These are phyloP conservation scores for Trifolium repens DNA, from an alignment of 306 rosid genomes.

Conservation along the genomic window DNA sequence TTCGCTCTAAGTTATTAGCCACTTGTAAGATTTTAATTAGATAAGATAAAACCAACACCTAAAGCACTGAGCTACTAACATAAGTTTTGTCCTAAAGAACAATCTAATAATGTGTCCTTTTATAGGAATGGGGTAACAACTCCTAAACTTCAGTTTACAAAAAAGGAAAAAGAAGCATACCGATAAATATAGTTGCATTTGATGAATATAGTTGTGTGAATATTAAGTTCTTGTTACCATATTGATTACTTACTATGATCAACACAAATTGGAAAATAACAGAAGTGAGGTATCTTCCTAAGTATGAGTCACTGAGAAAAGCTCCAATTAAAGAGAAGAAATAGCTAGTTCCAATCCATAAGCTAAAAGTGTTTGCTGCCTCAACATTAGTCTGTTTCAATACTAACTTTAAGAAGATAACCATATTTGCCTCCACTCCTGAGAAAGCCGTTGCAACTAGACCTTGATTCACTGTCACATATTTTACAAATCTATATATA, in stretches of 20 bases:
- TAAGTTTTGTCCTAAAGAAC: neutral
- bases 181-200: neutral
- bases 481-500: conserved; percentile 28
- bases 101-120: neutral
- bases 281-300: conserved; percentile 66
- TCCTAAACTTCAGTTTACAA: neutral
- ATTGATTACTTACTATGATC: conserved; percentile 52
- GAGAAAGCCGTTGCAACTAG: conserved; percentile 60
- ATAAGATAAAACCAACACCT: neutral
- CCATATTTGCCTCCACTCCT: conserved; percentile 72
- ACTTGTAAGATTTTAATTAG: neutral
- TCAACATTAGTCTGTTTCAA: conserved; percentile 64
- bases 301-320: conserved; percentile 66
- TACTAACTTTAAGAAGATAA: conserved; percentile 62
- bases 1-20: neutral
- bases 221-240: neutral
- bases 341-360: conserved; percentile 71
- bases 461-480: conserved; percentile 64
- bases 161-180: neutral
- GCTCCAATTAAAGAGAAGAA: conserved; percentile 67
- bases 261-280: conserved; percentile 53
- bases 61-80: neutral
- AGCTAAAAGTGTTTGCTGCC: conserved; percentile 66
- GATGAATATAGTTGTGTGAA: neutral
- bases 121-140: neutral